Conservation (phyloP, 2,329 filamentous ascomycete species). For the Trichoderma harzianum region DNA sequence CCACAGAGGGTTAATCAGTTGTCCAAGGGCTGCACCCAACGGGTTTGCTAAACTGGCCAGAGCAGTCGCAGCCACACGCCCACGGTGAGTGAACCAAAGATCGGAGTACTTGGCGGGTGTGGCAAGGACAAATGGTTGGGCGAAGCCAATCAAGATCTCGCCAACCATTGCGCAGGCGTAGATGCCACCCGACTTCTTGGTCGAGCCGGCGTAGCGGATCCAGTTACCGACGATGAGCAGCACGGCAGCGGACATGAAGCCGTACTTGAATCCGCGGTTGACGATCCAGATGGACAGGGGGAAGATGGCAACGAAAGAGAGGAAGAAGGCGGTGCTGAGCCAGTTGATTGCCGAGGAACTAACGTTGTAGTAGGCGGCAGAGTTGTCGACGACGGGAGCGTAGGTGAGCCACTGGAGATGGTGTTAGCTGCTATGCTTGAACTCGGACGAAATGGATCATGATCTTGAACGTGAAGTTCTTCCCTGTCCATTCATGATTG, state of each 20-base stretch:
- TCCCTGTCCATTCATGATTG: neutral
- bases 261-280: slow-evolving; percentile 73
- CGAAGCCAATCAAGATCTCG: slow-evolving; percentile 83
- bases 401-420: slow-evolving; percentile 78
- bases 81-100: slow-evolving; percentile 85
- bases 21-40: slow-evolving; percentile 81
- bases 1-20: slow-evolving; percentile 80
- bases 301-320: slow-evolving; percentile 71
- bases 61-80: slow-evolving; percentile 84
- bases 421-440: neutral
- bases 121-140: slow-evolving; percentile 87
- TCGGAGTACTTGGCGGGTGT: slow-evolving; percentile 90
- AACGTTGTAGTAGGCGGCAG: slow-evolving; percentile 73
- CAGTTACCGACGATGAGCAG: slow-evolving; percentile 83
- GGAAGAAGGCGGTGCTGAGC: slow-evolving; percentile 84
- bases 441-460: neutral
- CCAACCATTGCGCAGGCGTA: slow-evolving; percentile 84
- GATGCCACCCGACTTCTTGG: slow-evolving; percentile 52
- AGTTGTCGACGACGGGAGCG: slow-evolving; percentile 72
- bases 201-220: slow-evolving; percentile 76
- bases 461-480: neutral
- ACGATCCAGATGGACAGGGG: slow-evolving; percentile 74
- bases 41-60: slow-evolving; percentile 83
- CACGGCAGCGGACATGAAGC: slow-evolving; percentile 69
- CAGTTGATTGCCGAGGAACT: slow-evolving; percentile 81